Percentiles rank a stretch among this genome's conserved stretches.
phyloP scores from a whole-genome alignment of 345 rosid species.

The Microcos paniculata region DNA sequence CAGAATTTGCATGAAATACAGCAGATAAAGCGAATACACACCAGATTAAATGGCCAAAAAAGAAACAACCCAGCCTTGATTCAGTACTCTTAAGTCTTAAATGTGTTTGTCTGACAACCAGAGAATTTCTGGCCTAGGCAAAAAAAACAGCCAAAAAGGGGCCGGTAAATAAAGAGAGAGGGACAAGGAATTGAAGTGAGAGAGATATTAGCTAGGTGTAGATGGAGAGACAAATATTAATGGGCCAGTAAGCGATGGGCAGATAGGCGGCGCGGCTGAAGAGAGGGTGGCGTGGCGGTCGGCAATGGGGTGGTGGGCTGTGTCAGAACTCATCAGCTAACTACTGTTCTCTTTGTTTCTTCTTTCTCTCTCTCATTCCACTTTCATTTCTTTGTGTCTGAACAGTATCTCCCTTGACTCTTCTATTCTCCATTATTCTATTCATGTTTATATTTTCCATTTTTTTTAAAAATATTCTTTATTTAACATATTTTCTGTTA shows the following conservation, averaged over 20 bases:
- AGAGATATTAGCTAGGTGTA: not conserved
- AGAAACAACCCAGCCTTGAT: not conserved
- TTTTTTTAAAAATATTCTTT: not conserved
- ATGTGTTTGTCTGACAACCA: not conserved
- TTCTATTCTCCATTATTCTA: not conserved
- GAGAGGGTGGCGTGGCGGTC: constrained; percentile 14
- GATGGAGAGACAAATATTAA: not conserved
- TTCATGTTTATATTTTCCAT: not conserved
- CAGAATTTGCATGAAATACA: not conserved
- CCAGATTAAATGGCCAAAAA: not conserved
- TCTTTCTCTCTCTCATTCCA: constrained; percentile 1
- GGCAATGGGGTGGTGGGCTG: not conserved
- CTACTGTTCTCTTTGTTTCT: not conserved
- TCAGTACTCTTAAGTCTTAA: not conserved
- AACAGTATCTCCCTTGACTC: not conserved
- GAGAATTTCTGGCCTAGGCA: not conserved
- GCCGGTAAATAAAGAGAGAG: not conserved
- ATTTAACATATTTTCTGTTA: not conserved
- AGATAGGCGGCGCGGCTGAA: constrained; percentile 9
- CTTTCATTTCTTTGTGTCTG: not conserved
- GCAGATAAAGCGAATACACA: not conserved
- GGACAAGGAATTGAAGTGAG: constrained; percentile 8
- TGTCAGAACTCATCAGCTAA: constrained; percentile 11
- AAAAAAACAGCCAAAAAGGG: not conserved
- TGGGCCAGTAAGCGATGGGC: not conserved